phyloP scores from a whole-genome alignment of 164 flowering plant species.

The Nelumbo lutea region DNA sequence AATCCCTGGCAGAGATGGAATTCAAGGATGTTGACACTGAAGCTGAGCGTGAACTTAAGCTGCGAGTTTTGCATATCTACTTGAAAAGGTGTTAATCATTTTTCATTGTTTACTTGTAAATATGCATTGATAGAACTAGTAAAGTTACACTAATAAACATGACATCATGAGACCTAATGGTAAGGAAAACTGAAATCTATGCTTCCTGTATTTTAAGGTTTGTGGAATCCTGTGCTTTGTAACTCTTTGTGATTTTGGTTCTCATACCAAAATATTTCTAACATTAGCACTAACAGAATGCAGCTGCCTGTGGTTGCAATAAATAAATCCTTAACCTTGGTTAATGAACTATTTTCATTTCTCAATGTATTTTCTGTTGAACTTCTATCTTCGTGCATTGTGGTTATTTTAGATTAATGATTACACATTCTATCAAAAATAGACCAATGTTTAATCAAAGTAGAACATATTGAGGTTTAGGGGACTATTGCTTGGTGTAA shows the following conservation, averaged over 20 bases:
- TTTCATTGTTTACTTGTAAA: background rate
- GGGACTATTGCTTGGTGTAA: too few species aligned
- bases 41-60: constrained; percentile 70
- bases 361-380: background rate
- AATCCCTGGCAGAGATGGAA: constrained; percentile 92
- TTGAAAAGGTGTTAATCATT: constrained; percentile 43
- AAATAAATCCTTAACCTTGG: background rate
- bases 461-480: background rate
- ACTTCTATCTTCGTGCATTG: background rate
- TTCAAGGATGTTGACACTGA: constrained; percentile 79
- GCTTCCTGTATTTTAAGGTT: background rate
- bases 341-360: background rate
- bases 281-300: background rate
- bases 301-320: constrained; percentile 3
- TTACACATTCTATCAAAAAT: background rate
- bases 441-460: background rate
- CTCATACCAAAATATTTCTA: background rate
- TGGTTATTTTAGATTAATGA: background rate
- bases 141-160: too few species aligned
- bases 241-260: background rate
- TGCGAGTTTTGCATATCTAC: constrained; percentile 72
- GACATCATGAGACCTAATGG: too few species aligned
- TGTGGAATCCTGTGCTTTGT: too few species aligned
- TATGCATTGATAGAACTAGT: too few species aligned
- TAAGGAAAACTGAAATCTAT: background rate